These are phyloP conservation scores for Sparassis latifolia DNA, from an alignment of 1,284 basidiomycete species.

Conservation along the genomic window DNA sequence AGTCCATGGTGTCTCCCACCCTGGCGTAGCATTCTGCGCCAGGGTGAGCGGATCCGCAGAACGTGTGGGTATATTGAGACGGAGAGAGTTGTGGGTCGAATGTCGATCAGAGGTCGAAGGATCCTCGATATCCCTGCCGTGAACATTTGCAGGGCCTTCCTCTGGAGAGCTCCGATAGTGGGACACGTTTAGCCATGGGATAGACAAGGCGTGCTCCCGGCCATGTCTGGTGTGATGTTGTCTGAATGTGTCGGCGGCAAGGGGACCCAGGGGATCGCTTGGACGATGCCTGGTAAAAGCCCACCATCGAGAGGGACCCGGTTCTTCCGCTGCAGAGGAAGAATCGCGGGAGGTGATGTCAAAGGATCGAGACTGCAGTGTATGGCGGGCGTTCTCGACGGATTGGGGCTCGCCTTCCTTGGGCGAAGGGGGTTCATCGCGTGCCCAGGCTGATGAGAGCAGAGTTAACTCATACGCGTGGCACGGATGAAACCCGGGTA, in stretches of 20 bases:
- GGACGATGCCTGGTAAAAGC: conserved; percentile 39
- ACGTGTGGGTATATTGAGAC: conserved; percentile 34
- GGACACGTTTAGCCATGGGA: conserved; percentile 24
- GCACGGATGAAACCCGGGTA: conserved; percentile 12
- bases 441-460: conserved; percentile 60
- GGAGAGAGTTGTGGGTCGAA: conserved; percentile 20
- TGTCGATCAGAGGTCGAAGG: conserved; percentile 2
- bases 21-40: conserved; percentile 50
- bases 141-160: conserved; percentile 11
- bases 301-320: conserved; percentile 57
- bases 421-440: conserved; percentile 74
- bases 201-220: conserved; percentile 19
- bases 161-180: conserved; percentile 25
- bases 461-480: conserved; percentile 12
- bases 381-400: conserved; percentile 17
- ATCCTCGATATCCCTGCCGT: conserved; percentile 11
- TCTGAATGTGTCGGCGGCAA: conserved; percentile 5
- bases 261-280: conserved; percentile 2
- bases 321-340: conserved; percentile 30
- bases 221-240: conserved; percentile 15
- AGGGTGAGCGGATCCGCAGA: conserved; percentile 42
- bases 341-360: conserved; percentile 50
- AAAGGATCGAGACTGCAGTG: conserved; percentile 36
- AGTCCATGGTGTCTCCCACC: conserved; percentile 66
- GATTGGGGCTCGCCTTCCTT: conserved; percentile 34